Evolutionary conservation across 2,329 filamentous ascomycete species (phyloP), one percentile per base, ranked within the genome.

Genomic region (Monosporascus ibericus): DNA sequence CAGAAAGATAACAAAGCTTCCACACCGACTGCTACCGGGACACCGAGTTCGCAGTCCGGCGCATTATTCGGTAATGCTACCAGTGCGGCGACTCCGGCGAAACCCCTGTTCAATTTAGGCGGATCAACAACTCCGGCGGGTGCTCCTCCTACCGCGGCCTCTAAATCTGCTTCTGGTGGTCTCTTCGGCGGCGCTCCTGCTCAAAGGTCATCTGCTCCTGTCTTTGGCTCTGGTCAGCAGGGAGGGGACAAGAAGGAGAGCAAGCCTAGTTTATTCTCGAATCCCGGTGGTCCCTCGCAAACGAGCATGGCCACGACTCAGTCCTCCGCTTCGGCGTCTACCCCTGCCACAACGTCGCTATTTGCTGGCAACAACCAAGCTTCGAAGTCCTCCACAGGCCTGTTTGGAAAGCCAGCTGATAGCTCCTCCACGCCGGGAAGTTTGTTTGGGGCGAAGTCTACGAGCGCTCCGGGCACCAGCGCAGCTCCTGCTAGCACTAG

Each of bases 51-150:
- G 9, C 61, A 63, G 50, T 48, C 60, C 6, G 52, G 58, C 34
- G 56, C 56, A 17, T 25, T 65, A 4, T 65, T 68, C 47, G 58
- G 58, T 50, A 59, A 60, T 36, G 58, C 58, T 14, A 54, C 57
- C n/a, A 58, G 53, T 48, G 38, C 60, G 24, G 65, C 70, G 20
- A 76, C 73, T 20, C 74, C 74, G 27, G 71, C 72, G n/a, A 81
- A 80, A 64, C 73, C 77, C 17, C 54, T 71, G 50, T 74, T 80
- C 51, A 59, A 63, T n/a, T 60, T 79, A 36, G 69, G 11, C 42
- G 42, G 71, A 50, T 81, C 79, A 18, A 81, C 78, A 2, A 81
- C 79, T 37, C 78, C 79, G 17, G 78, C 79, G 22, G 79, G 79
- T 37, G 73, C 75, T n/a, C 79, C 79, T 51, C 77, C 78, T 1